Conservation (phyloP, 768 basidiomycete genomes). For the Plicaturopsis crispa region DNA sequence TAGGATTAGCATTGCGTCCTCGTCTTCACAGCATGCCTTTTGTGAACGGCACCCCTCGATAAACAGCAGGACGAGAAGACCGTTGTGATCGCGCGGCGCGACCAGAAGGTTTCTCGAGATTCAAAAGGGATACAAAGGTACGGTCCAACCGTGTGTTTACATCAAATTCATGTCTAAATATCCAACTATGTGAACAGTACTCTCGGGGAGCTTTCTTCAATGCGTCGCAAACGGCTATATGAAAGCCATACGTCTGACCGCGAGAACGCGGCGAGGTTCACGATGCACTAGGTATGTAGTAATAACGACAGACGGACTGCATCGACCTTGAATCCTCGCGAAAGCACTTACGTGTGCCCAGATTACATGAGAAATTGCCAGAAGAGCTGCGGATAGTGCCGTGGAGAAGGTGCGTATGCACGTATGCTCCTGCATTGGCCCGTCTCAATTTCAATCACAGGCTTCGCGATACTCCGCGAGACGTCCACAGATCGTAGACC, state of each 20-base stretch:
- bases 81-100: conserved; percentile 54
- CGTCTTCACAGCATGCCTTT: too few relatives aligned
- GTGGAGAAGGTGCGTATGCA: conserved; percentile 16
- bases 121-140: conserved; percentile 80
- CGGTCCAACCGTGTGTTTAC: background rate
- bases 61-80: conserved; percentile 52
- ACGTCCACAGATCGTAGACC: too few relatives aligned
- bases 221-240: conserved; percentile 21
- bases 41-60: too few relatives aligned
- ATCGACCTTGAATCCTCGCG: background rate
- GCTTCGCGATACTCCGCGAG: too few relatives aligned
- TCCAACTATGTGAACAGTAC: conserved; percentile 34
- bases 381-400: conserved; percentile 33
- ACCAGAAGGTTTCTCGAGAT: conserved; percentile 65
- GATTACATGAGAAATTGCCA: conserved; percentile 38
- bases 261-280: conserved; percentile 52
- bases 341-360: conserved; percentile 26
- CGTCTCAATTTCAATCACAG: too few relatives aligned
- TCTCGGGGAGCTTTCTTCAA: conserved; percentile 69
- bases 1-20: too few relatives aligned
- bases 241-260: conserved; percentile 6
- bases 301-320: conserved; percentile 2
- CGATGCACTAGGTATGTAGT: conserved; percentile 53
- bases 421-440: too few relatives aligned
- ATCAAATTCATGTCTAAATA: background rate